Evolutionary conservation across 257 asterid species (phyloP).

Genomic region (Penstemon newberryi): DNA sequence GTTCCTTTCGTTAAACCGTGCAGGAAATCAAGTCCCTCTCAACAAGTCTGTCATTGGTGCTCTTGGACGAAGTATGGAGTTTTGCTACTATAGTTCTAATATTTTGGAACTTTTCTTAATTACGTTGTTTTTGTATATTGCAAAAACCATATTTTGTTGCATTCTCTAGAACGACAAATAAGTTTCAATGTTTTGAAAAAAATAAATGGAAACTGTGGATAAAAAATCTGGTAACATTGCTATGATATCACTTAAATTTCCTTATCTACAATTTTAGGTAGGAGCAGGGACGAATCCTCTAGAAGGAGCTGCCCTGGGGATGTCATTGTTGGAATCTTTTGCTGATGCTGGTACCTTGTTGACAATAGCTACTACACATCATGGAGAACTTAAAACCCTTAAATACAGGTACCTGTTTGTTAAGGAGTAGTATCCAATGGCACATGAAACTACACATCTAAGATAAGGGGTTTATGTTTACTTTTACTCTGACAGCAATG

Average conservation of each 20-base stretch:
- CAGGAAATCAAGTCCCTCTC: conserved; percentile 88
- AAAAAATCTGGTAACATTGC: conserved; percentile 14
- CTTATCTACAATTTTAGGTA: conserved; percentile 48
- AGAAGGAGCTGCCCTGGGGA: conserved; percentile 97
- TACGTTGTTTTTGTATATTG: conserved; percentile 1
- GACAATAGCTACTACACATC: conserved; percentile 95
- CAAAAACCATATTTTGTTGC: background rate
- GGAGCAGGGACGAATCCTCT: conserved; percentile 99
- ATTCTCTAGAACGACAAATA: conserved; percentile 7
- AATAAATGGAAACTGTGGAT: conserved; percentile 14
- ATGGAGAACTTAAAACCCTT: conserved; percentile 94
- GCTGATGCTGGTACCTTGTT: conserved; percentile 73
- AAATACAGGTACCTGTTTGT: conserved; percentile 71
- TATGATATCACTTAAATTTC: conserved; percentile 6
- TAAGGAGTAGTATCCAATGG: conserved; percentile 27
- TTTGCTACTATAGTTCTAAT: conserved; percentile 22
- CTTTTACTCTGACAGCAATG: conserved; percentile 58
- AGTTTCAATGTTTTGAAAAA: conserved; percentile 5
- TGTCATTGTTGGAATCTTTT: conserved; percentile 94
- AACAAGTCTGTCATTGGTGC: conserved; percentile 71
- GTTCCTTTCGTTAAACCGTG: conserved; percentile 33
- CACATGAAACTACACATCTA: conserved; percentile 18
- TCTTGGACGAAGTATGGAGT: conserved; percentile 83
- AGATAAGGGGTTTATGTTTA: conserved; percentile 26
- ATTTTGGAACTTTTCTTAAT: conserved; percentile 15